Conservation (phyloP, 164 flowering plant species). For the Amborella trichopoda region DNA sequence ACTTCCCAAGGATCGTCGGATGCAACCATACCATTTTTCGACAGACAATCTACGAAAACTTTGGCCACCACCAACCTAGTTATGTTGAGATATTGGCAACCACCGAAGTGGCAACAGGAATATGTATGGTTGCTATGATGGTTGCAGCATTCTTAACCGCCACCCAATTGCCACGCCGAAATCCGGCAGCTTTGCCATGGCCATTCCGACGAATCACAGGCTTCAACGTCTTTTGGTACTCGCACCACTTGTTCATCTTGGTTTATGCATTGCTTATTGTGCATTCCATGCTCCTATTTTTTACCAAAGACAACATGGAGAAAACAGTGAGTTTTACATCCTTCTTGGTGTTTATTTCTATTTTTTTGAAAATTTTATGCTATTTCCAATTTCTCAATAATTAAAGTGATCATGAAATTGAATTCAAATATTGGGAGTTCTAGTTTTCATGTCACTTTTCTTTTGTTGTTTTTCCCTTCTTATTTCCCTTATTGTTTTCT, state of each 20-base stretch:
- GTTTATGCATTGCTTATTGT: conserved; percentile 40
- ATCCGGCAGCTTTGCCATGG: conserved; percentile 18
- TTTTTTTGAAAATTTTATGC: too few species aligned
- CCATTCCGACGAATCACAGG: conserved; percentile 25
- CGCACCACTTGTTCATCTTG: conserved; percentile 36
- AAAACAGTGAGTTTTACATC: conserved; percentile 25
- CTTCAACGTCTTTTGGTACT: conserved; percentile 44
- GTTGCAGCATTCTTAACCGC: conserved; percentile 33
- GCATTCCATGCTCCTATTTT: conserved; percentile 42
- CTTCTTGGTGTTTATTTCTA: not conserved
- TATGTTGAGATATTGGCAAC: conserved; percentile 31
- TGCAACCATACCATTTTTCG: conserved; percentile 15
- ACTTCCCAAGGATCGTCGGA: conserved; percentile 33
- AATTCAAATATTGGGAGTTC: too few species aligned
- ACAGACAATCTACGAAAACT: conserved; percentile 23
- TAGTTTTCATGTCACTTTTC: too few species aligned
- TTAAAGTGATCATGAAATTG: too few species aligned
- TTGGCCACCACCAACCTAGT: conserved; percentile 32
- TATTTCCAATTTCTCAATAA: too few species aligned
- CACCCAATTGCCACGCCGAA: conserved; percentile 24
- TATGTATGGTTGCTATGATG: conserved; percentile 36
- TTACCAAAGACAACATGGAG: conserved; percentile 20
- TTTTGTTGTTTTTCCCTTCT: too few species aligned
- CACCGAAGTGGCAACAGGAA: conserved; percentile 33
- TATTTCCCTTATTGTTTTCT: too few species aligned